A percentile compares a stretch with the other conserved stretches of the same genome.
These are phyloP conservation scores for Neurospora intermedia DNA, from an alignment of 495 filamentous ascomycete genomes.

Conservation along the genomic window DNA sequence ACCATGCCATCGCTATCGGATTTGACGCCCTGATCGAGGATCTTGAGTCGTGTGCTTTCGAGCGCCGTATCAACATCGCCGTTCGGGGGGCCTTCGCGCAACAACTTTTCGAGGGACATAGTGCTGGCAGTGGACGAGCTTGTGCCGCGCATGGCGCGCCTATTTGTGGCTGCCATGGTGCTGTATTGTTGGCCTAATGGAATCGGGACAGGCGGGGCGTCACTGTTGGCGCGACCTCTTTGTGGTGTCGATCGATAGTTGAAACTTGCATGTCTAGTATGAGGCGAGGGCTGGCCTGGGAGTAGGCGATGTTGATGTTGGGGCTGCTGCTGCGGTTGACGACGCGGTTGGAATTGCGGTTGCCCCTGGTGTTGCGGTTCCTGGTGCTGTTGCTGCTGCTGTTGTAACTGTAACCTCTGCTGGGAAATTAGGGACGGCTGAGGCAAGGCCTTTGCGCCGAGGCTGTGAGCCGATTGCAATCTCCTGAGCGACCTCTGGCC, in stretches of 20 bases:
- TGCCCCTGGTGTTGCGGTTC: constrained; percentile 10
- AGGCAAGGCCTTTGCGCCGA: constrained; percentile 32
- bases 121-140: constrained; percentile 45
- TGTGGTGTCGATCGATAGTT: constrained; percentile 36
- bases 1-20: constrained; percentile 89
- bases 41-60: constrained; percentile 62
- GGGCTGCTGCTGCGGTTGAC: constrained; percentile 4
- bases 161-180: constrained; percentile 23
- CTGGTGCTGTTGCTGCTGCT: constrained; percentile 17
- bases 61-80: constrained; percentile 57
- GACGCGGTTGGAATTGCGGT: constrained; percentile 3
- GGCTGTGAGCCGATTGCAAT: constrained; percentile 46
- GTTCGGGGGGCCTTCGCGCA: constrained; percentile 62
- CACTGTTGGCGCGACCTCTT: constrained; percentile 63
- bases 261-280: constrained; percentile 25
- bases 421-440: constrained; percentile 43
- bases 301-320: not conserved
- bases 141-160: constrained; percentile 43
- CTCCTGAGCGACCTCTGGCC: constrained; percentile 39
- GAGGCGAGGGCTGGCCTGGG: constrained; percentile 6
- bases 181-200: constrained; percentile 17
- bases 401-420: constrained; percentile 32
- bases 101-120: constrained; percentile 53
- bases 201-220: constrained; percentile 37
- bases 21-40: constrained; percentile 69